Base-by-base conservation (phyloP, 371 early-diverging fungal genomes). In the Mortierella sp. region DNA sequence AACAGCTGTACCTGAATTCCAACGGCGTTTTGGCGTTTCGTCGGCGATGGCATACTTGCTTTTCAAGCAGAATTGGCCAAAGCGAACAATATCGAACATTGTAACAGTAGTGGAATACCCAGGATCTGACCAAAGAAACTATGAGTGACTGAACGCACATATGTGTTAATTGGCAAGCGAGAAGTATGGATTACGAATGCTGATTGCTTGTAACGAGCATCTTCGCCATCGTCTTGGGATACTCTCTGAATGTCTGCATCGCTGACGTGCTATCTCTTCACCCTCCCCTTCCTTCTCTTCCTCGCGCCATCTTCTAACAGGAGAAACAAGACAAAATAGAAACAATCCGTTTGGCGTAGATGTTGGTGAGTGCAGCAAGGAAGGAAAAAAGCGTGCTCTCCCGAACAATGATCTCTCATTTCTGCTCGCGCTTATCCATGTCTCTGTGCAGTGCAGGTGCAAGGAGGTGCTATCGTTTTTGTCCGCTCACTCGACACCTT, bases 181-280 rank as follows among this genome's bases (percentile, higher is more conserved):
- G 19, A 19, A 14, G 37, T 34, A 21, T 4, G 64, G 21, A 64
- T 37, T 6, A 37, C 10, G 37, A 31, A 59, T 31, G 37, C 5
- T 21, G 8, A 21, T 0, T 9, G 64, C 2, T 64, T 31, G 64
- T 16, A 21, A 37, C 64, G 37, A 64, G 37, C 11, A 37, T 64
- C 21, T 8, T 37, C 64, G 64, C 64, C 64, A 64, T 64, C 64
- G 64, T 37, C 31, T 37, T 31, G 64, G 21, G 64, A 64, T 64
- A 64, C 34, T 64, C 34, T 64, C 16, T 64, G 5, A 21, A 21
- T 64, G 8, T 64, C 5, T 37, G 5, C 19, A 34, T 1, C 14
- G 14, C 31, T 59, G 59, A 31, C 59, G 59, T 59, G 59, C 9
- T 59, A 31, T 59, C 59, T 14, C 57, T 59, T 59, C 31, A 16